A percentile compares a stretch with the other conserved stretches of the same genome.
phyloP scores from a whole-genome alignment of 345 rosid species.

The Limnanthes douglasii region DNA sequence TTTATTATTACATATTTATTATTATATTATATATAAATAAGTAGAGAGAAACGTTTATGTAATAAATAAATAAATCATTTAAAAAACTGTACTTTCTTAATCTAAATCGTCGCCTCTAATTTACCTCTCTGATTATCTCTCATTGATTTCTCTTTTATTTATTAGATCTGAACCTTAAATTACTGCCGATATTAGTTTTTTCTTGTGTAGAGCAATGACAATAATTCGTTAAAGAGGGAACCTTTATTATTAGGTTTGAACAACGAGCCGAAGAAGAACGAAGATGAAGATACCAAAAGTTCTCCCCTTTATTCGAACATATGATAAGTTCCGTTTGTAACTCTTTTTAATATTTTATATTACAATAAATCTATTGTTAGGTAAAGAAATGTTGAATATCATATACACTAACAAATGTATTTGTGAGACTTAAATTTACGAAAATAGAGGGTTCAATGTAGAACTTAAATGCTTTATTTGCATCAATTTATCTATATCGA shows the following conservation, averaged over 20 bases:
- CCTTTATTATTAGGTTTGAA: conserved; percentile 11
- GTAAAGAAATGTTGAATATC: background rate
- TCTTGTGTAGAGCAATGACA: conserved; percentile 12
- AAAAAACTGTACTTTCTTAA: no score
- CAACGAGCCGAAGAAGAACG: conserved; percentile 8
- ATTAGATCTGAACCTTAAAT: no score
- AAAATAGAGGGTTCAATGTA: no score
- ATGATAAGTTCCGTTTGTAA: conserved; percentile 5
- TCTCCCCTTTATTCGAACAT: conserved; percentile 17
- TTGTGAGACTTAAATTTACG: background rate
- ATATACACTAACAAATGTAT: background rate
- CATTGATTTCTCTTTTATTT: no score
- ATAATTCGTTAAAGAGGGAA: conserved; percentile 8
- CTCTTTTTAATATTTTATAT: background rate
- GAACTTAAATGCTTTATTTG: no score
- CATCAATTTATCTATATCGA: no score
- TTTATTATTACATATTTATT: no score
- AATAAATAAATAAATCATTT: no score
- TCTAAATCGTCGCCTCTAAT: no score
- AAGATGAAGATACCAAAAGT: conserved; percentile 13
- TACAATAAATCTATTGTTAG: background rate
- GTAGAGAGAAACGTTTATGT: no score
- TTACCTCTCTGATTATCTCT: no score
- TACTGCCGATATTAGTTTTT: conserved; percentile 43
- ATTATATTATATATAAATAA: no score